phyloP scores from a whole-genome alignment of 257 asterid species.

The Forsythia viridissima region DNA sequence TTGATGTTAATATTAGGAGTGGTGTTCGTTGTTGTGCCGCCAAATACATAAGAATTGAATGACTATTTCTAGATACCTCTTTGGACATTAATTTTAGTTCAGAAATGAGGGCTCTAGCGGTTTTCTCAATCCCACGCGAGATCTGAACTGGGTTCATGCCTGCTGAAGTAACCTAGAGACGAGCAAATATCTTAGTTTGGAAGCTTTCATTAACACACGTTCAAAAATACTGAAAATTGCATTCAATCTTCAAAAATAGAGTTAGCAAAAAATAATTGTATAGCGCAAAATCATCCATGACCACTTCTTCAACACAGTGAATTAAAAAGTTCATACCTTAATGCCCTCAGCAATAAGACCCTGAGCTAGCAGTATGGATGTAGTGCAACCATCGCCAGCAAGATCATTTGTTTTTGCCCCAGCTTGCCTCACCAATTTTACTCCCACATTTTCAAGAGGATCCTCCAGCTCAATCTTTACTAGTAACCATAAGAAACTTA shows the following conservation, averaged over 20 bases:
- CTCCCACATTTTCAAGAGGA: constrained; percentile 85
- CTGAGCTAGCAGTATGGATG: constrained; percentile 79
- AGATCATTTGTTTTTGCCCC: constrained; percentile 86
- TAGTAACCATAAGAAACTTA: constrained; percentile 37
- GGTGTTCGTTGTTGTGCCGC: not conserved
- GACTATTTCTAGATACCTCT: constrained; percentile 42
- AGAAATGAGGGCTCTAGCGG: constrained; percentile 63
- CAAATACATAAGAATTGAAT: not conserved
- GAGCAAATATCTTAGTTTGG: not conserved
- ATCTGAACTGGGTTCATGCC: constrained; percentile 82
- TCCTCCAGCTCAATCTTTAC: constrained; percentile 90
- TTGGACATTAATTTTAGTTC: constrained; percentile 80
- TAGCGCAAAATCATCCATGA: not conserved
- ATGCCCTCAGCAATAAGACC: constrained; percentile 83
- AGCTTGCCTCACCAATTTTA: constrained; percentile 81
- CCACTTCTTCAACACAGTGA: not conserved
- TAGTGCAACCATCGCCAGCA: constrained; percentile 91
- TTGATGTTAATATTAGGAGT: not conserved
- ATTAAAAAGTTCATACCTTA: constrained; percentile 43
- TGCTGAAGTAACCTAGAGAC: constrained; percentile 64
- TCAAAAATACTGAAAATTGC: not conserved
- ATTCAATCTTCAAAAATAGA: not conserved
- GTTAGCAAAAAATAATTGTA: not conserved
- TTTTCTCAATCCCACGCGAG: constrained; percentile 76
- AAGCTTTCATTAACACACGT: not conserved